These are phyloP conservation scores for Platismatia glauca DNA, from an alignment of 495 filamentous ascomycete genomes.

Conservation along the genomic window DNA sequence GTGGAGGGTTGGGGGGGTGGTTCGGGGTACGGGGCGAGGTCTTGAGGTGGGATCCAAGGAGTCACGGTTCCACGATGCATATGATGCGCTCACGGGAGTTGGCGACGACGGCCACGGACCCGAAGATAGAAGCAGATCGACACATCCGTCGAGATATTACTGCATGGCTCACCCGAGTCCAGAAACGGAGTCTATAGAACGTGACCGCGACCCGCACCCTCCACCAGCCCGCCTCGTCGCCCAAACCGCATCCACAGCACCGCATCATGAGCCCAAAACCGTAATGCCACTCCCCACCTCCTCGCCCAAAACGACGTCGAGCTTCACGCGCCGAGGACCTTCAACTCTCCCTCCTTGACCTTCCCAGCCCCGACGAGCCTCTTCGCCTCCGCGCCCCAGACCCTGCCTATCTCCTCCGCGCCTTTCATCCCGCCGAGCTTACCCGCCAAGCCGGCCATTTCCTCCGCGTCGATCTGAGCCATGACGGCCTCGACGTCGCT, in stretches of 20 bases:
- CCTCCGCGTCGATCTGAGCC: conserved; percentile 79
- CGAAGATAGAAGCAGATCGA: too few species aligned
- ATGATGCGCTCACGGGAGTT: not conserved
- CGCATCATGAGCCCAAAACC: not conserved
- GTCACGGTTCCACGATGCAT: not conserved
- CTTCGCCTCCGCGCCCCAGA: conserved; percentile 58
- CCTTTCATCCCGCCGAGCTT: conserved; percentile 53
- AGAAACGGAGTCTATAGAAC: not conserved
- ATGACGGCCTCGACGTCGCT: conserved; percentile 81
- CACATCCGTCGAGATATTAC: not conserved
- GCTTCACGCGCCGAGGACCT: conserved; percentile 9
- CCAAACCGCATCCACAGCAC: not conserved
- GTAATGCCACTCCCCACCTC: not conserved
- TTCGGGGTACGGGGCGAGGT: not conserved
- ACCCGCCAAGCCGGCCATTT: conserved; percentile 69
- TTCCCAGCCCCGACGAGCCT: conserved; percentile 67
- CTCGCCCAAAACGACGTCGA: not conserved
- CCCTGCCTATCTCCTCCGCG: conserved; percentile 51
- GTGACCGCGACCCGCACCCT: too few species aligned
- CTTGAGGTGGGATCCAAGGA: not conserved
- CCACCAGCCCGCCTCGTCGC: not conserved
- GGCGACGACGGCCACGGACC: not conserved
- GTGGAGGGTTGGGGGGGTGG: not conserved
- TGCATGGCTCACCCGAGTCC: not conserved
- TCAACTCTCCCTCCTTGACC: conserved; percentile 64